Evolutionary conservation across 2,329 filamentous ascomycete species (phyloP).

Genomic region (Aureobasidium sp.): DNA sequence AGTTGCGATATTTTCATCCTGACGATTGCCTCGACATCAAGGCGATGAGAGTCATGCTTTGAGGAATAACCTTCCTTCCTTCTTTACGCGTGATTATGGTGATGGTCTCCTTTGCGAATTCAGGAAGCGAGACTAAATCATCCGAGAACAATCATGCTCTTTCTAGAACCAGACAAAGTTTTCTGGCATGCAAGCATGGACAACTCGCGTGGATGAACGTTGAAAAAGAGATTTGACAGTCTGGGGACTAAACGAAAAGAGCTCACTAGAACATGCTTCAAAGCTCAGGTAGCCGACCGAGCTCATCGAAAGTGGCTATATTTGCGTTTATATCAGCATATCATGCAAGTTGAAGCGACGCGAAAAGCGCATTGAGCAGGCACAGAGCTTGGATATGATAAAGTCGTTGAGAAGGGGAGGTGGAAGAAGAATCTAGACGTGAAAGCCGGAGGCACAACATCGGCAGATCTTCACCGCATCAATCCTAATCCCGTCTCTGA

Average conservation of each 20-base stretch:
- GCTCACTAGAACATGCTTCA: neutral
- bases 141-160: neutral
- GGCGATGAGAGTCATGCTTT: neutral
- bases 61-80: neutral
- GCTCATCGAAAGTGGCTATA: neutral
- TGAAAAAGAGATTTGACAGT: neutral
- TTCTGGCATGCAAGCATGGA: neutral
- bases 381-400: neutral
- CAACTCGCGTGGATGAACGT: neutral
- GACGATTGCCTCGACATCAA: neutral
- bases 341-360: neutral
- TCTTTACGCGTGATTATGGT: neutral
- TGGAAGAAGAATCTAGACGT: neutral
- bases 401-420: neutral
- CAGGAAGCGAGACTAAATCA: neutral
- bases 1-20: neutral
- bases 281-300: neutral
- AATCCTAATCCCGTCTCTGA: no score
- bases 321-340: neutral
- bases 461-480: neutral
- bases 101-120: neutral
- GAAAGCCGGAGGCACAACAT: neutral
- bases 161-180: neutral
- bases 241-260: neutral
- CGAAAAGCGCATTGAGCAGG: neutral